A percentile compares a stretch with the other conserved stretches of the same genome.
phyloP scores from a whole-genome alignment of 2,329 filamentous ascomycete species.

The Talaromyces sp. region DNA sequence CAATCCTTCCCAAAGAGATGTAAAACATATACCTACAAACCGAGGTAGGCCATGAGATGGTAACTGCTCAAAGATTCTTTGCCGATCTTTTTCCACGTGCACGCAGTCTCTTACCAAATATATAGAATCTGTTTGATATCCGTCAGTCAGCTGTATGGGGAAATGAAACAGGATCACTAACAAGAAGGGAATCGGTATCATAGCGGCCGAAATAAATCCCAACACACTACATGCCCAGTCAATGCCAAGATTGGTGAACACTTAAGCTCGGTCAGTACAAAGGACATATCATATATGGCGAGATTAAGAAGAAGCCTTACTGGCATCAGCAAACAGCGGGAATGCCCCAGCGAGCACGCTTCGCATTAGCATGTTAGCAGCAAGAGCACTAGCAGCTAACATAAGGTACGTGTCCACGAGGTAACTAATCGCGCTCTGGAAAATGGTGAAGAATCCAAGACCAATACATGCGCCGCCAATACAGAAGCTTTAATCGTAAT shows the following conservation, averaged over 20 bases:
- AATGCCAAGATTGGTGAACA: conserved; percentile 11
- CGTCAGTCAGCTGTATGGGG: not conserved
- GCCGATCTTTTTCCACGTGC: not conserved
- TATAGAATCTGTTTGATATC: not conserved
- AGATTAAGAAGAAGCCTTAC: not conserved
- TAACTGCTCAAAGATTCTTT: not conserved
- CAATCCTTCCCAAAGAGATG: too few relatives aligned
- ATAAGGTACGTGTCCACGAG: conserved; percentile 3
- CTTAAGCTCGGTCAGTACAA: not conserved
- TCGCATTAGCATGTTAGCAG: conserved; percentile 11
- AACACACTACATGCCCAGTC: conserved; percentile 8
- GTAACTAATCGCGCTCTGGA: conserved; percentile 5
- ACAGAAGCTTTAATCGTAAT: not conserved
- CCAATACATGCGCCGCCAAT: conserved; percentile 6
- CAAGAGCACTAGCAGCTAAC: conserved; percentile 6
- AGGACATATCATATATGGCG: not conserved
- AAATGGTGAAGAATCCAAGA: conserved; percentile 9
- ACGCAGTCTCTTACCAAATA: conserved; percentile 4
- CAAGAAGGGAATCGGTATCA: conserved; percentile 13
- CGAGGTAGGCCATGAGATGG: not conserved
- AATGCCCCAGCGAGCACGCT: not conserved
- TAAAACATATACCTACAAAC: not conserved
- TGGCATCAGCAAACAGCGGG: conserved; percentile 5
- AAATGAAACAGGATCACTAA: not conserved
- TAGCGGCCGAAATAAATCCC: not conserved